Evolutionary conservation across 2,329 filamentous ascomycete genomes (phyloP).

Genomic region (Paracamarosporium sp.): DNA sequence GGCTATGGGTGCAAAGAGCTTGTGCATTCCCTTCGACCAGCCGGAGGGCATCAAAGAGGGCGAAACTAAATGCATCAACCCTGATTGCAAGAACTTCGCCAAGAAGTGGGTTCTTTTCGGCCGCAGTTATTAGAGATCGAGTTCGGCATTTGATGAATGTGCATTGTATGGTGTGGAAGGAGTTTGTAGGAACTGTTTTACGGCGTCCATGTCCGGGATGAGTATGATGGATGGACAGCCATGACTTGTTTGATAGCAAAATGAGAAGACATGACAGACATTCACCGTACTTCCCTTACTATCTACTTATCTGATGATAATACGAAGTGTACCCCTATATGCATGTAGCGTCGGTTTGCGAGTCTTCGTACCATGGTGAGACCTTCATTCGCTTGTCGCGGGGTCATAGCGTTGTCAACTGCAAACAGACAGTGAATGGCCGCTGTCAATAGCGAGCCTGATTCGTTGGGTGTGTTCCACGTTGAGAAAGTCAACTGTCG

Average conservation of each 20-base stretch:
- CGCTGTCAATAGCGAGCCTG: not conserved
- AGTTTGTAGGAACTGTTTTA: conserved; percentile 20
- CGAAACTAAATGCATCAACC: conserved; percentile 90
- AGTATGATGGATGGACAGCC: not conserved
- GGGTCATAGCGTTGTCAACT: not conserved
- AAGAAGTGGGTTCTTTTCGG: conserved; percentile 95
- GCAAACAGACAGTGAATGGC: not conserved
- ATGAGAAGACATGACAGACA: not conserved
- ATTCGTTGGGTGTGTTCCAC: not conserved
- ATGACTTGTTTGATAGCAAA: not conserved
- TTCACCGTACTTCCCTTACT: not conserved
- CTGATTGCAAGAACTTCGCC: conserved; percentile 77
- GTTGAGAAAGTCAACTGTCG: too few species aligned
- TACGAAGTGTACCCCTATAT: too few species aligned
- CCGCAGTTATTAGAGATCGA: conserved; percentile 48
- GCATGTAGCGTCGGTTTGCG: too few species aligned
- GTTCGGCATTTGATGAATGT: conserved; percentile 10
- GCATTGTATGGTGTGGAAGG: conserved; percentile 27
- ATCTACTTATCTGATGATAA: too few species aligned
- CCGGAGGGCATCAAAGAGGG: conserved; percentile 79
- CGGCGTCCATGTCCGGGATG: conserved; percentile 1
- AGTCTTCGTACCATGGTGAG: too few species aligned
- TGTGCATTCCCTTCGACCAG: conserved; percentile 86
- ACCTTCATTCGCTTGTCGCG: not conserved
- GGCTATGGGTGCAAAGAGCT: conserved; percentile 77